A percentile compares a stretch with the other conserved stretches of the same genome.
These are phyloP conservation scores for Calocybe gambosa DNA, from an alignment of 1,284 basidiomycete genomes.

Conservation along the genomic window DNA sequence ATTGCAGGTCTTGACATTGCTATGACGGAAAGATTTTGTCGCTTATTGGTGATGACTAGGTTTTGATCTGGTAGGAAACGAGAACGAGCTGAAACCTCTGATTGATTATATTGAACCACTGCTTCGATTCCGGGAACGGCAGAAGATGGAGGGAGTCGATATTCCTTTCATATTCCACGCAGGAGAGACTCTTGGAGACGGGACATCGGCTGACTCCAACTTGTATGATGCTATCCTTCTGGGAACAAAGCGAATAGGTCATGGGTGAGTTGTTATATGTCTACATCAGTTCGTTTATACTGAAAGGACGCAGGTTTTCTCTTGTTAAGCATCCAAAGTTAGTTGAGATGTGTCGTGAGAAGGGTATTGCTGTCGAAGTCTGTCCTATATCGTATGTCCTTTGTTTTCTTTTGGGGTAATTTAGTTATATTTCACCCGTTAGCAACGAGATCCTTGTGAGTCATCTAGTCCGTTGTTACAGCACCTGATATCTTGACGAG, in stretches of 20 bases:
- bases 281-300: neutral
- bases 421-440: neutral
- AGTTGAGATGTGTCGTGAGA: slow-evolving; percentile 59
- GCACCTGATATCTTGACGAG: neutral
- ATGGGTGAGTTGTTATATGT: slow-evolving; percentile 44
- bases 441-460: slow-evolving; percentile 66
- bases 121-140: slow-evolving; percentile 51
- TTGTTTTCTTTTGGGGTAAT: neutral
- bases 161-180: slow-evolving; percentile 80
- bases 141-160: slow-evolving; percentile 51
- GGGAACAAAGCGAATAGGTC: slow-evolving; percentile 74
- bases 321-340: slow-evolving; percentile 69
- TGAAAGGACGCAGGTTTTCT: slow-evolving; percentile 44
- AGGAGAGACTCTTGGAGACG: slow-evolving; percentile 73
- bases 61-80: slow-evolving; percentile 77
- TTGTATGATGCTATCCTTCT: slow-evolving; percentile 74
- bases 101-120: slow-evolving; percentile 60
- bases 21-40: neutral
- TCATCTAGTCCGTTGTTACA: neutral
- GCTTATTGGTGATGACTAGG: slow-evolving; percentile 32
- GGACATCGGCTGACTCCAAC: slow-evolving; percentile 63
- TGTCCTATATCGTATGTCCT: slow-evolving; percentile 63
- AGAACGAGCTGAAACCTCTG: slow-evolving; percentile 59
- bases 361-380: slow-evolving; percentile 61
- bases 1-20: slow-evolving; percentile 46